Base-by-base conservation (phyloP, 495 filamentous ascomycete species). In the Tuber aestivum region DNA sequence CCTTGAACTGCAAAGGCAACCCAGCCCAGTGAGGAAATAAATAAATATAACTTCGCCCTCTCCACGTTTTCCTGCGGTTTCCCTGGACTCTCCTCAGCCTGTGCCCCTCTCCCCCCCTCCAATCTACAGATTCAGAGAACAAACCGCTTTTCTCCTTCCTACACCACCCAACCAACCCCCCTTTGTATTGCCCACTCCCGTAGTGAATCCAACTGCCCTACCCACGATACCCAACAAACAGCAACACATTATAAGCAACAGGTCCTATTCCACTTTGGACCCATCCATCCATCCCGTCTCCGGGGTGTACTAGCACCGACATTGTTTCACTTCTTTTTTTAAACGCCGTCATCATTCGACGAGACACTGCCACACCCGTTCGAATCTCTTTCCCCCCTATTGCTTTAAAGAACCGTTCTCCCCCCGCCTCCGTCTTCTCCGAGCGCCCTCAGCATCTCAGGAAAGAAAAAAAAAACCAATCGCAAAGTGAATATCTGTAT, bases 331-430 rank as follows among this genome's bases (percentile, higher is more conserved):
- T 72, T 41, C 77, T 50, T 78, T 74, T 44, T 73, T 71, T 70
- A 44, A 69, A 71, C 72, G 70, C 77, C 72, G 72, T 69, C 61
- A 61, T 73, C 75, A 74, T 74, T 79, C 72, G 48, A 71, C 70
- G 70, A 69, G 68, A 69, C 77, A 79, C 77, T 38, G 61, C 41
- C 74, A 65, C 65, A 61, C 69, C 75, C 76, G 73, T 79, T 79
- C 75, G 44, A 45, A 45, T 18, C 48, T 44, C 45, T 69, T 65
- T 41, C 48, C 41, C 41, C 50, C 56, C 75, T 78, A 35, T 35
- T 71, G 38, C 72, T 45, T 40, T 45, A 75, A 75, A 75, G 56
- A 65, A 27, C 56, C 10, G 56, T 65, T 18, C n/a, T 40, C 37
- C 70, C 42, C 41, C 68, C 38, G 37, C 56, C 75, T 41, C 69